Evolutionary conservation across 257 asterid genomes (phyloP), one percentile per base, ranked within the genome.

Genomic region (Jaltomata sinuosa): DNA sequence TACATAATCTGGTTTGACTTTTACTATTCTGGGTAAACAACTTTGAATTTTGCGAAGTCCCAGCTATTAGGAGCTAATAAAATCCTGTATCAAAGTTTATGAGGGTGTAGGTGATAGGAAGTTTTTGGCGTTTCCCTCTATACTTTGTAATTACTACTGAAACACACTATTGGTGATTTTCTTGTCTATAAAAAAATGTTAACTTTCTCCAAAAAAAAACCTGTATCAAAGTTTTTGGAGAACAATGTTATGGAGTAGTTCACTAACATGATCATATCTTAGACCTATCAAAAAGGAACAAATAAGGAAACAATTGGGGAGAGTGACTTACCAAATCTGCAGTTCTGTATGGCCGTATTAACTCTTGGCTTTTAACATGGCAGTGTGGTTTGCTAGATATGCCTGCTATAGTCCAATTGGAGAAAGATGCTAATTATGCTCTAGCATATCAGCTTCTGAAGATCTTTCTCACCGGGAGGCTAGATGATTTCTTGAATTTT

Each of bases 371-470:
- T 82, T 64, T 61, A 77, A 27, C 77, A 57, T 72, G 65, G 54
- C 91, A 97, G 98, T 91, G 91, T 65, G 98, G 94, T 87, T 91
- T 95, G 87, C 88, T 94, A 78, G 97, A 92, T 55, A 84, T 95
- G 91, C 93, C 98, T 86, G 96, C 93, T 76, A 88, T 95, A 36
- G 91, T 92, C 21, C 98, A 94, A 85, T 88, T 97, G 89, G 98
- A 93, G 93, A 95, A 94, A 47, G 96, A 97, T 65, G 65, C 91
- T 36, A 89, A 86, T 52, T 87, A 92, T 90, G 94, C 93, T 80
- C 87, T 69, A 9, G 90, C 87, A 21, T 91, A 95, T 89, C 93
- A 94, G 79, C 97, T 97, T 84, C 89, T 97, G 47, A 91, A 94
- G 81, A 91, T 93, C 72, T 94, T 97, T 80, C 85, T 92, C 81